A percentile compares a stretch with the other conserved stretches of the same genome.
These are phyloP conservation scores for Exophiala spinifera DNA, from an alignment of 2,329 filamentous ascomycete genomes.

Conservation along the genomic window DNA sequence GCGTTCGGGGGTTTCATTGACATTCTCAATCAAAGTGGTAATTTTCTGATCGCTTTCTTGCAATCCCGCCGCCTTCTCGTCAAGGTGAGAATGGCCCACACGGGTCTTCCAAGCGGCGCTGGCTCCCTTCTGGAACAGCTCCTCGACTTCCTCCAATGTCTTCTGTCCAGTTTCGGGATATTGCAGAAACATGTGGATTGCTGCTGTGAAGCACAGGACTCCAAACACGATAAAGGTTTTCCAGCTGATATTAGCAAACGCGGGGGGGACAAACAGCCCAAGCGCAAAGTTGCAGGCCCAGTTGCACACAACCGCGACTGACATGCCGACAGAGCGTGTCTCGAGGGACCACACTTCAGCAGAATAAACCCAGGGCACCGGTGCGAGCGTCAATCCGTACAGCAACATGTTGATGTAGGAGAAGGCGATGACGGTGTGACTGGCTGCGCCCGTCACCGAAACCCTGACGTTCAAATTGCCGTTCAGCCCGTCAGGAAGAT, in stretches of 20 bases:
- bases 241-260: slow-evolving; percentile 57
- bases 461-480: slow-evolving; percentile 36
- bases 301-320: slow-evolving; percentile 58
- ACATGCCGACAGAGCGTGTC: slow-evolving; percentile 63
- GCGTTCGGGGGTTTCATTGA: too few species aligned
- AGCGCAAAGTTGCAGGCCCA: slow-evolving; percentile 60
- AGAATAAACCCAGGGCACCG: slow-evolving; percentile 58
- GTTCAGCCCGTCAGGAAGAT: slow-evolving; percentile 32
- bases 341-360: slow-evolving; percentile 62
- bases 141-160: slow-evolving; percentile 61
- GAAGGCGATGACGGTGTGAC: slow-evolving; percentile 64
- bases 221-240: slow-evolving; percentile 73
- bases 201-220: slow-evolving; percentile 65
- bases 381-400: slow-evolving; percentile 37
- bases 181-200: slow-evolving; percentile 64
- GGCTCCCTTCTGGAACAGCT: slow-evolving; percentile 18
- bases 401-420: slow-evolving; percentile 53
- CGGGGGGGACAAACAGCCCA: slow-evolving; percentile 55
- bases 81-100: too few species aligned
- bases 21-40: too few species aligned
- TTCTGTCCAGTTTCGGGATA: slow-evolving; percentile 69
- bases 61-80: too few species aligned
- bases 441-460: slow-evolving; percentile 42
- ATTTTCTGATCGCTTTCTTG: too few species aligned
- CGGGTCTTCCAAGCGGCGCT: background rate